Percentiles rank a stretch among this genome's conserved stretches.
These are phyloP conservation scores for Amyloporia xantha DNA, from an alignment of 768 basidiomycete species.

Conservation along the genomic window DNA sequence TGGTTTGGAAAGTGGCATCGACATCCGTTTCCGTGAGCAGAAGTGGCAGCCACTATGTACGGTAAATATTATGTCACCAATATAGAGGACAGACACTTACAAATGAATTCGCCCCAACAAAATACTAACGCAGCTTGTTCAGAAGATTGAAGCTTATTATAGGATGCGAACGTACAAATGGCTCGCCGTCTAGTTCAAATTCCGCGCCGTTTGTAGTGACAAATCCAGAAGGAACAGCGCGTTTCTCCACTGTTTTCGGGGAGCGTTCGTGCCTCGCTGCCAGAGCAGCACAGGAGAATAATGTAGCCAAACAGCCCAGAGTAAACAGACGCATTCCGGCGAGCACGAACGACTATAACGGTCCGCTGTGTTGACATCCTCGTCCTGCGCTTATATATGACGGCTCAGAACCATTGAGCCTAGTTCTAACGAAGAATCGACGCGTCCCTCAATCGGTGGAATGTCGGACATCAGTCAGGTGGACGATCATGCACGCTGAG, in stretches of 20 bases:
- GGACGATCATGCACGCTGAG: neutral
- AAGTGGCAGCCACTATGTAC: conserved; percentile 45
- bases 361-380: neutral
- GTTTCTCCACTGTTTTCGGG: neutral
- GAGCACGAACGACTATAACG: neutral
- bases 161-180: conserved; percentile 33
- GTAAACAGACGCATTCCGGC: conserved; percentile 1
- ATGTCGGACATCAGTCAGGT: conserved; percentile 16
- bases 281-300: neutral
- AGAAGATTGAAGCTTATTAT: neutral
- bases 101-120: conserved; percentile 51
- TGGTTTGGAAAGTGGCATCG: conserved; percentile 40
- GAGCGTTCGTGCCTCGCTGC: neutral
- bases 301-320: neutral
- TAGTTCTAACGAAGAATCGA: no score
- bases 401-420: no score
- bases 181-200: conserved; percentile 40
- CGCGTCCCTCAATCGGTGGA: conserved; percentile 3
- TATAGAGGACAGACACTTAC: conserved; percentile 23
- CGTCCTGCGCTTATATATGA: neutral
- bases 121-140: conserved; percentile 26
- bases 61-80: neutral
- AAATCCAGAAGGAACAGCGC: conserved; percentile 16
- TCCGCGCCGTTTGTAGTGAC: conserved; percentile 20
- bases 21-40: conserved; percentile 42